Base-by-base conservation (phyloP, 768 basidiomycete species). In the Lanmaoa pseudosensibilis region DNA sequence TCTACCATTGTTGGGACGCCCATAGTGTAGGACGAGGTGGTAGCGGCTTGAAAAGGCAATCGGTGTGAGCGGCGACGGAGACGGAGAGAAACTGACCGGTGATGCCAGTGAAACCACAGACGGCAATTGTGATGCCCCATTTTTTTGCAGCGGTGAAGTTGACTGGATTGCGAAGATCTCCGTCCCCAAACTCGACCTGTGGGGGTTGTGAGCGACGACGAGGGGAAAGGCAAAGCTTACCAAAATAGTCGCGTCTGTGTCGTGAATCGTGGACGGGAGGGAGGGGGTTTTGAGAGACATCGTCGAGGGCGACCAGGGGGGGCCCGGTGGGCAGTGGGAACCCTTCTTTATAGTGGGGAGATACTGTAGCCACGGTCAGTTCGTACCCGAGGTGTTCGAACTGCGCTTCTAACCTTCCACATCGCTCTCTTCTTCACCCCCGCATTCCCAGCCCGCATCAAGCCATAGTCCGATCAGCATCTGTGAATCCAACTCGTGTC, bases 1-100 rank as follows among this genome's bases (percentile, higher is more conserved):
- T 54, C 43, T 16, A 71, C 79, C 86, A 90, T 88, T 0, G 83
- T 80, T 5, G 73, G 62, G 56, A 79, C 74, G 1, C 88, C 87
- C 63, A 83, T 66, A 25, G 77, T 80, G 64, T 83, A 88, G 0
- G 83, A 74, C 4, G 81, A 74, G 5, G 77, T 75, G 4, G 78
- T 73, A 1, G 79, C 77, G 36, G 84, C 87, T 83, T 34, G 25
- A 5, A 43, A 56, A 39, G 45, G 46, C 0, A 33, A 45, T 63
- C 9, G 49, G 47, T 5, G 18, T 30, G 50, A 38, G 39, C 8
- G 15, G 6, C 18, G 12, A 16, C 12, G 16, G 37, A 16, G 36
- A 50, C 41, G 54, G 59, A 23, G 38, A 25, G 18, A 33, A 19
- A 60, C 65, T 50, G 60, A 69, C 75, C 69, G 46, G 69, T 53